A percentile compares a stretch with the other conserved stretches of the same genome.
Conservation (phyloP, 371 early-diverging fungal genomes). For the Mucor racemosus region DNA sequence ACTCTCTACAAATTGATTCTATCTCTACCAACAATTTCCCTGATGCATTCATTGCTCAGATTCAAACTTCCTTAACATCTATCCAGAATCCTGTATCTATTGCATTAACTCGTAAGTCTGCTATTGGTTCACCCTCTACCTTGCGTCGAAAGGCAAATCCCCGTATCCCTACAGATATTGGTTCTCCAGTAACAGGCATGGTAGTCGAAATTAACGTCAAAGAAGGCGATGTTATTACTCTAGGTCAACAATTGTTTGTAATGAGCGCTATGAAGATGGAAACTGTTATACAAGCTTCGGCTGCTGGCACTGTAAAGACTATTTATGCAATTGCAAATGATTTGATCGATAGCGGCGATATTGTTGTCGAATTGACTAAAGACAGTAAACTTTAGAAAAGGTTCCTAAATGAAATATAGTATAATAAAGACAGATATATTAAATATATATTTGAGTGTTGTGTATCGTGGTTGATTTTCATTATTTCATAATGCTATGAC, state of each 20-base stretch:
- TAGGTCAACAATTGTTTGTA: constrained; percentile 43
- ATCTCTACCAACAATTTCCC: constrained; percentile 48
- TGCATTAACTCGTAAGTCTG: constrained; percentile 32
- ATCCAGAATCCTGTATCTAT: constrained; percentile 20
- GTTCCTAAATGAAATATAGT: neutral
- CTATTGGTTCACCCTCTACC: constrained; percentile 12
- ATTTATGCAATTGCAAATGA: constrained; percentile 35
- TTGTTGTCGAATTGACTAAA: constrained; percentile 35
- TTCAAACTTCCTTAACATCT: constrained; percentile 27
- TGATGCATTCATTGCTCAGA: constrained; percentile 31
- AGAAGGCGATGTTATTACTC: constrained; percentile 30
- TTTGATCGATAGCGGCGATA: constrained; percentile 43
- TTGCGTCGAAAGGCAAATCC: constrained; percentile 41
- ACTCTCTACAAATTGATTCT: constrained; percentile 39
- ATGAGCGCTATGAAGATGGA: constrained; percentile 58
- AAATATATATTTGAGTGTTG: too few species aligned
- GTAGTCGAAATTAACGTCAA: constrained; percentile 43
- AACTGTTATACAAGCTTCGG: constrained; percentile 36
- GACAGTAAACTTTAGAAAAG: constrained; percentile 29
- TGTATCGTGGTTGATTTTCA: too few species aligned
- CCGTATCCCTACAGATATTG: constrained; percentile 30
- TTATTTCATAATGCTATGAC: too few species aligned
- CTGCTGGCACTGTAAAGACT: constrained; percentile 29
- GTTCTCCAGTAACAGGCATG: constrained; percentile 48
- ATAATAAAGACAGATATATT: neutral